Conservation (phyloP, 2,329 filamentous ascomycete genomes). For the Elsinoe ampelina region DNA sequence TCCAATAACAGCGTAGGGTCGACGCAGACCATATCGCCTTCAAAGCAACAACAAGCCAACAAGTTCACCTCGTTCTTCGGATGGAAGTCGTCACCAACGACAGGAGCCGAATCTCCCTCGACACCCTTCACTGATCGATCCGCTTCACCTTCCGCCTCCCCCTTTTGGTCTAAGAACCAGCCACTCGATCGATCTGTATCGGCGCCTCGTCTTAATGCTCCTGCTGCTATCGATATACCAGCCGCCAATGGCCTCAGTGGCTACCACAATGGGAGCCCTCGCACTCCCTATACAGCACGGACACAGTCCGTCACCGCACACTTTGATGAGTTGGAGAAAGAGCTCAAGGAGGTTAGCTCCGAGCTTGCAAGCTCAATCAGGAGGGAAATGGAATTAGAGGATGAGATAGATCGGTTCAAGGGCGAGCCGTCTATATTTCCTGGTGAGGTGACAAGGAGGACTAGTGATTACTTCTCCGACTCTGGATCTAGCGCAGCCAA, state of each 20-base stretch:
- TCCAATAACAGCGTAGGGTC: slow-evolving; percentile 24
- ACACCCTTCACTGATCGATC: slow-evolving; percentile 55
- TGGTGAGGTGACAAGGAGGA: slow-evolving; percentile 57
- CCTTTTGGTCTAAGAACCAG: slow-evolving; percentile 22
- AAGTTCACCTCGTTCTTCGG: slow-evolving; percentile 58
- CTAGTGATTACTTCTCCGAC: slow-evolving; percentile 97
- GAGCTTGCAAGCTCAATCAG: slow-evolving; percentile 89
- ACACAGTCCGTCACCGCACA: slow-evolving; percentile 39
- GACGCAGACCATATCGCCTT: slow-evolving; percentile 16
- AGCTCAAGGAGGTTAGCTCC: slow-evolving; percentile 83
- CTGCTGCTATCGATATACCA: slow-evolving; percentile 42
- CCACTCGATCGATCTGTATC: slow-evolving; percentile 22
- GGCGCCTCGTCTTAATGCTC: slow-evolving; percentile 24
- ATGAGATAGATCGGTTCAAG: slow-evolving; percentile 81
- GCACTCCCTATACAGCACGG: slow-evolving; percentile 14
- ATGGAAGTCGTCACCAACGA: slow-evolving; percentile 50
- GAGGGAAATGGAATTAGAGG: slow-evolving; percentile 92
- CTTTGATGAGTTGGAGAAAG: slow-evolving; percentile 85
- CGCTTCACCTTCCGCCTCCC: slow-evolving; percentile 50
- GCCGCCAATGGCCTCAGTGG: slow-evolving; percentile 42
- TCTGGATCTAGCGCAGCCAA: slow-evolving; percentile 81
- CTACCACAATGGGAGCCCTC: slow-evolving; percentile 33
- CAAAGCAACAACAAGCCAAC: slow-evolving; percentile 34
- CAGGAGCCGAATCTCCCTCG: slow-evolving; percentile 50
- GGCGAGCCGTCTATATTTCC: slow-evolving; percentile 53